Evolutionary conservation across 139 green algal species (phyloP).

Genomic region (Coelastrella sp.): DNA sequence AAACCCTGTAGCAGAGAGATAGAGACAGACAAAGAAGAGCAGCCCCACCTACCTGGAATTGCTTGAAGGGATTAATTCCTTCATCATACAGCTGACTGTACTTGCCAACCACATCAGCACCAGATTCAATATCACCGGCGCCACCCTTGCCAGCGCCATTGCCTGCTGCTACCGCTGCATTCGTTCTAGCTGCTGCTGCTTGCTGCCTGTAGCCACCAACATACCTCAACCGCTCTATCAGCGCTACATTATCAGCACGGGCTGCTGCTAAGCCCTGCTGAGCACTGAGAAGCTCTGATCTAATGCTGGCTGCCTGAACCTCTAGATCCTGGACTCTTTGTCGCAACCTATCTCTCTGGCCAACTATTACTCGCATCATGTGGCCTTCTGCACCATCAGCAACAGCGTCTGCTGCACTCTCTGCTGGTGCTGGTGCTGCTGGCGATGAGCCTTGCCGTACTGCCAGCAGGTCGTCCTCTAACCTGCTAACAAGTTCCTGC

Average conservation of each 20-base stretch:
- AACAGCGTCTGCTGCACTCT: background rate
- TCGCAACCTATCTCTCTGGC: conserved; percentile 87
- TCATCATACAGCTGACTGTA: conserved; percentile 93
- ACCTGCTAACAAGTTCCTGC: conserved; percentile 57
- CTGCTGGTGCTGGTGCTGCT: background rate
- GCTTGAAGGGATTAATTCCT: conserved; percentile 90
- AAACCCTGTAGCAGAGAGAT: background rate
- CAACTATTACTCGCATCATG: conserved; percentile 86
- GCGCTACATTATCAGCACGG: conserved; percentile 90
- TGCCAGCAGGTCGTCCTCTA: conserved; percentile 75
- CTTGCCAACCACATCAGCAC: conserved; percentile 76
- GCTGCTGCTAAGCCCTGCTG: conserved; percentile 61
- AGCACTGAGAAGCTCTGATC: conserved; percentile 50
- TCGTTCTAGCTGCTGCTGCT: conserved; percentile 7
- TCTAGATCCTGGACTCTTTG: conserved; percentile 80
- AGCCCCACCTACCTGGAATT: conserved; percentile 69
- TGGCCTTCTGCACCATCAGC: background rate
- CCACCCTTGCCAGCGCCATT: conserved; percentile 7
- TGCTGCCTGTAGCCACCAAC: conserved; percentile 35
- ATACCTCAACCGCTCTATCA: conserved; percentile 90
- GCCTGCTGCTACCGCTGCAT: background rate
- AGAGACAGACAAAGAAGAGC: background rate
- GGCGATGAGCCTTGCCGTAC: conserved; percentile 10
- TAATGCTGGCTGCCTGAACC: conserved; percentile 58
- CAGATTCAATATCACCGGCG: conserved; percentile 67